Evolutionary conservation across 148 eudicot genomes (phyloP).

Genomic region (Heliamphora exappendiculata): DNA sequence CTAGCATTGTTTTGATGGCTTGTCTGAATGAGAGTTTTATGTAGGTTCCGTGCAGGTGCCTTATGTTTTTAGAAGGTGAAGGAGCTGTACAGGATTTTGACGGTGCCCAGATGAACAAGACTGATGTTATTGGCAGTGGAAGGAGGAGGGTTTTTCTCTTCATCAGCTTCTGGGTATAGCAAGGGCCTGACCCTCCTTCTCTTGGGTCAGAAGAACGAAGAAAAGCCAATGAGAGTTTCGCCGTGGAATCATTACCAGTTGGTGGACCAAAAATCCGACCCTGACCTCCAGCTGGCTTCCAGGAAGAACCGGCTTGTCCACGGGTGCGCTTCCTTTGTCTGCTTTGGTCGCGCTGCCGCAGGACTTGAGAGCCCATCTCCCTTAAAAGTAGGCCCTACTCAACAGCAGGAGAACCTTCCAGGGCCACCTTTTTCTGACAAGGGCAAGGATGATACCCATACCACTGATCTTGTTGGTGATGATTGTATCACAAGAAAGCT

Average conservation of each 20-base stretch:
- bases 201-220: constrained; percentile 81
- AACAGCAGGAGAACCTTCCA: constrained; percentile 38
- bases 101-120: constrained; percentile 76
- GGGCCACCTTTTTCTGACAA: constrained; percentile 25
- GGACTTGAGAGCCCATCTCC: constrained; percentile 76
- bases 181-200: constrained; percentile 87
- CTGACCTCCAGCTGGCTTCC: constrained; percentile 94
- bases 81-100: constrained; percentile 19
- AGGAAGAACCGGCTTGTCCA: constrained; percentile 62
- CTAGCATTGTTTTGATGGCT: not conserved
- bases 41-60: constrained; percentile 19
- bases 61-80: constrained; percentile 9
- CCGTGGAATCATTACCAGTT: constrained; percentile 97
- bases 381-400: constrained; percentile 72
- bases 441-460: constrained; percentile 34
- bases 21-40: constrained; percentile 13
- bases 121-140: constrained; percentile 98
- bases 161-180: constrained; percentile 90
- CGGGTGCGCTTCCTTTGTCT: constrained; percentile 79
- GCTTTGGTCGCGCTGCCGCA: constrained; percentile 83
- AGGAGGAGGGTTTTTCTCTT: constrained; percentile 97
- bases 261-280: constrained; percentile 68
- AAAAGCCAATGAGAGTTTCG: constrained; percentile 86
- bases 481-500: constrained; percentile 25
- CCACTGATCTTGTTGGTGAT: constrained; percentile 22